A percentile compares a stretch with the other conserved stretches of the same genome.
These are phyloP conservation scores for Chloranthus sessilifolius DNA, from an alignment of 164 flowering plant species.

Conservation along the genomic window DNA sequence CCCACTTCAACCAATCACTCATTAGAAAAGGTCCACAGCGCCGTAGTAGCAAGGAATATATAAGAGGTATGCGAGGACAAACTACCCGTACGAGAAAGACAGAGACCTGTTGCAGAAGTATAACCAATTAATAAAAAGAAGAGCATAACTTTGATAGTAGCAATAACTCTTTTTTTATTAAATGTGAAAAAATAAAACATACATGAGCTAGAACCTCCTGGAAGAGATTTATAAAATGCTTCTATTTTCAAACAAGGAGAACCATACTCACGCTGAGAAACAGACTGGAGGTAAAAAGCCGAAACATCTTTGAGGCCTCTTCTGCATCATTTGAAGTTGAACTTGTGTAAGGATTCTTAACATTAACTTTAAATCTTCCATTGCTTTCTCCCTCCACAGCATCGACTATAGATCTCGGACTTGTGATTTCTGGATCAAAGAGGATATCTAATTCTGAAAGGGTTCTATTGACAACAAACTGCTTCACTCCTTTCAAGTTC, in stretches of 20 bases:
- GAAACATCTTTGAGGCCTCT: conserved; percentile 74
- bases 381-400: conserved; percentile 55
- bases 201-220: conserved; percentile 1
- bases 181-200: no score
- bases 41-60: conserved; percentile 68
- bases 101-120: conserved; percentile 66
- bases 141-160: not conserved
- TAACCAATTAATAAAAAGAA: no score
- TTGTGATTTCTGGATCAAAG: conserved; percentile 79
- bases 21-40: conserved; percentile 91
- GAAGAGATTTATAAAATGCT: not conserved
- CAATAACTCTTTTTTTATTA: no score
- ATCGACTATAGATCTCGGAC: conserved; percentile 73
- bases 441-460: conserved; percentile 55
- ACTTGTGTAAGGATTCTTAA: conserved; percentile 67
- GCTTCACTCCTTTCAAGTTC: conserved; percentile 62
- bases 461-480: conserved; percentile 43
- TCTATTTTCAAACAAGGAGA: not conserved
- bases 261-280: conserved; percentile 72
- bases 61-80: conserved; percentile 82
- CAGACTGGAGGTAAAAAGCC: conserved; percentile 76
- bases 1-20: conserved; percentile 98
- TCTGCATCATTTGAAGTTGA: conserved; percentile 57
- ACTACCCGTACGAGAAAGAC: conserved; percentile 73
- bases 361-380: conserved; percentile 54